Conservation (phyloP, 169 alveolate species). For the Eimeria tenella region DNA sequence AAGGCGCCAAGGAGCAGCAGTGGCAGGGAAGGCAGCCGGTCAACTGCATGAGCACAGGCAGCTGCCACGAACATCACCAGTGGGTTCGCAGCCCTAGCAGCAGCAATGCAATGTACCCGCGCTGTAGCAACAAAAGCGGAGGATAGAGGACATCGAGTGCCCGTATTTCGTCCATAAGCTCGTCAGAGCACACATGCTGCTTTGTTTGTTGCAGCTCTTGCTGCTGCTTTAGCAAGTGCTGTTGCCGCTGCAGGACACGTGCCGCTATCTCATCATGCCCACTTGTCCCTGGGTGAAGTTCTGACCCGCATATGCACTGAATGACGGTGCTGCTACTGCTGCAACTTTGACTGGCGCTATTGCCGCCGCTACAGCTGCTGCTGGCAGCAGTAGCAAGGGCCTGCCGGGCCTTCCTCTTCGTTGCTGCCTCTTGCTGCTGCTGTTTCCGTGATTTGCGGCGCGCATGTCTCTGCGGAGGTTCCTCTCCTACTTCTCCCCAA, state of each 20-base stretch:
- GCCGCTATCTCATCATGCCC: conserved; percentile 35
- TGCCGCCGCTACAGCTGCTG: conserved; percentile 23
- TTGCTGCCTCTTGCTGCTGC: conserved; percentile 66
- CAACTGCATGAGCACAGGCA: too few species aligned
- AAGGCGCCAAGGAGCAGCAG: too few species aligned
- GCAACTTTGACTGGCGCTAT: neutral
- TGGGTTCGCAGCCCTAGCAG: too few species aligned
- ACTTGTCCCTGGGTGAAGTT: conserved; percentile 27
- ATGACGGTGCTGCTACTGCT: neutral
- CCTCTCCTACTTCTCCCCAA: neutral
- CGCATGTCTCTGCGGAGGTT: conserved; percentile 41
- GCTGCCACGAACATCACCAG: too few species aligned
- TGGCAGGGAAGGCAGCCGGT: too few species aligned
- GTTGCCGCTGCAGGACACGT: conserved; percentile 69
- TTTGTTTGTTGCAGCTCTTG: neutral
- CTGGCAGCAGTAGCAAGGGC: neutral
- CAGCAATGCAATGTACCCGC: conserved; percentile 11
- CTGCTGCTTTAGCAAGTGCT: conserved; percentile 39
- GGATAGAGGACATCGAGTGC: conserved; percentile 49
- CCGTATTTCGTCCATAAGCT: conserved; percentile 55
- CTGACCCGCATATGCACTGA: conserved; percentile 33
- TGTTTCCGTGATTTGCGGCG: conserved; percentile 57
- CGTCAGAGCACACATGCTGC: conserved; percentile 53
- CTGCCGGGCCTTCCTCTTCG: conserved; percentile 11
- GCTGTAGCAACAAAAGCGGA: conserved; percentile 66